A percentile compares a stretch with the other conserved stretches of the same genome.
Conservation (phyloP, 345 rosid species). For the Camelina hispida region DNA sequence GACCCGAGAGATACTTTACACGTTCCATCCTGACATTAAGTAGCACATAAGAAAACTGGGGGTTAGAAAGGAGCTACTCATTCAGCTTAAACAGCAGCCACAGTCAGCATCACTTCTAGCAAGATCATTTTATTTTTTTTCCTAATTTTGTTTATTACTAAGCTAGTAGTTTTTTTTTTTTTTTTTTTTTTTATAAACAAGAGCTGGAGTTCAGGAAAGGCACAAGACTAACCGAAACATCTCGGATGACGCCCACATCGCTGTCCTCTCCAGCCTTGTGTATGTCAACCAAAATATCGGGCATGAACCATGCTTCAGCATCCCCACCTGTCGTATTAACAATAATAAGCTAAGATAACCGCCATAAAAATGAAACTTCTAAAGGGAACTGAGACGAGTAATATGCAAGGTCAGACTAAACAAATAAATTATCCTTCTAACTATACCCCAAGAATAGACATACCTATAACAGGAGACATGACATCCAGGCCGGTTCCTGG, state of each 20-base stretch:
- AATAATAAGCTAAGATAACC: conserved; percentile 2
- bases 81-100: not conserved
- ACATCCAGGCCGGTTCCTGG: conserved; percentile 82
- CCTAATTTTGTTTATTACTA: not conserved
- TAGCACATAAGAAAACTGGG: not conserved
- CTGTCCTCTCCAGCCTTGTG: conserved; percentile 67
- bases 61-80: not conserved
- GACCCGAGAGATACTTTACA: conserved; percentile 74
- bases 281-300: conserved; percentile 82
- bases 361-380: conserved; percentile 32
- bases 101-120: not conserved
- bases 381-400: not conserved
- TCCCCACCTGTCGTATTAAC: conserved; percentile 68
- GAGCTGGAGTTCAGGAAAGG: conserved; percentile 5
- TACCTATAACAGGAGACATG: conserved; percentile 94
- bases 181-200: too few species aligned
- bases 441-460: not conserved
- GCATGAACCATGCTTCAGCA: conserved; percentile 80
- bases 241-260: conserved; percentile 72
- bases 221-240: conserved; percentile 67
- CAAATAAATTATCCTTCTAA: conserved; percentile 3
- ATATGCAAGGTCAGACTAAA: not conserved
- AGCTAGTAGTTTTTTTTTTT: not conserved
- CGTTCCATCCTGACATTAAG: conserved; percentile 72
- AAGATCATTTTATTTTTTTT: not conserved